These are phyloP conservation scores for Neurospora sp. DNA, from an alignment of 495 filamentous ascomycete genomes.

Conservation along the genomic window DNA sequence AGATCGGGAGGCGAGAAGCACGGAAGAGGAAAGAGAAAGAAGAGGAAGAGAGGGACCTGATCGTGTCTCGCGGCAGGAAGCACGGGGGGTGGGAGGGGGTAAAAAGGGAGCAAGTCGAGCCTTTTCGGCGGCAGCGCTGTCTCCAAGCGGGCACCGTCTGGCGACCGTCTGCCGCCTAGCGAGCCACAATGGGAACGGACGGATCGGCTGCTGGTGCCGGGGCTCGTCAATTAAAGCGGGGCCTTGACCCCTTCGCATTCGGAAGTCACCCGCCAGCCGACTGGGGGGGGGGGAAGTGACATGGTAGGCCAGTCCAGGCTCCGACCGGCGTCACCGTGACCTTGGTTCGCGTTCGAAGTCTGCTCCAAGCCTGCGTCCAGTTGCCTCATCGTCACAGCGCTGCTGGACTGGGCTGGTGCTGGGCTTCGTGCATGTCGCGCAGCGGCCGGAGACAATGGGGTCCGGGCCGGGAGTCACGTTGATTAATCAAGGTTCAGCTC, in stretches of 20 bases:
- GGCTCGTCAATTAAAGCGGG: conserved; percentile 20
- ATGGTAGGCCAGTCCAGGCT: neutral
- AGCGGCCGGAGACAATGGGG: neutral
- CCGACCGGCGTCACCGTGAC: neutral
- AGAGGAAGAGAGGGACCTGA: conserved; percentile 1
- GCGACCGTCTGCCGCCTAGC: neutral
- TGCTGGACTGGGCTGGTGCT: neutral
- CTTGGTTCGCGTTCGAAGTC: neutral
- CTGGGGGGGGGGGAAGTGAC: neutral
- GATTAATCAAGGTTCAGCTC: neutral
- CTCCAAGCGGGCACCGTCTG: neutral
- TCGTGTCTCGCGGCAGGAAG: conserved; percentile 10
- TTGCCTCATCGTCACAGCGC: neutral
- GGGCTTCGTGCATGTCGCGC: neutral
- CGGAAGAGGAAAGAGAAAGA: neutral
- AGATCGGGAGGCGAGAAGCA: neutral
- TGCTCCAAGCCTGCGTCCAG: neutral
- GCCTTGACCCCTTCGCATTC: conserved; percentile 7
- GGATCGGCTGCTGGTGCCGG: conserved; percentile 33
- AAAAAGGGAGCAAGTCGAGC: conserved; percentile 20
- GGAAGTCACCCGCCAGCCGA: conserved; percentile 2
- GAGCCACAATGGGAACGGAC: conserved; percentile 23
- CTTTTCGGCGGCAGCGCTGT: conserved; percentile 22
- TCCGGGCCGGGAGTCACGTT: neutral
- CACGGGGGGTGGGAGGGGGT: conserved; percentile 22